Conservation (phyloP, 2,329 filamentous ascomycete genomes). For the Phaeosphaeriaceae sp. region DNA sequence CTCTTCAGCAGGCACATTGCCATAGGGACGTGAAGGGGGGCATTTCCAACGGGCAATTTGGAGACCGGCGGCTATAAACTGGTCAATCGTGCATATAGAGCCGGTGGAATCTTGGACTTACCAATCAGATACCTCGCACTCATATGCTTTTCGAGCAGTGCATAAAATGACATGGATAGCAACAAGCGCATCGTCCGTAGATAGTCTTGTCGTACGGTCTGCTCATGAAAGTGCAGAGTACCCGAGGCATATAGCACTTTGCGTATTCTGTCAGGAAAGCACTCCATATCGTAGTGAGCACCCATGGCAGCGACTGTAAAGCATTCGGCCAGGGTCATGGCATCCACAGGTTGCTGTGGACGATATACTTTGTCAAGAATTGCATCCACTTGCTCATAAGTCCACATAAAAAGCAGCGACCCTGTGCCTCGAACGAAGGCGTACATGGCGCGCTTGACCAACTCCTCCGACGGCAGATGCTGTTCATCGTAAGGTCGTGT, state of each 20-base stretch:
- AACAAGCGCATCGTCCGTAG: slow-evolving; percentile 45
- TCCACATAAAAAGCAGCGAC: slow-evolving; percentile 47
- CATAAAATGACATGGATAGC: slow-evolving; percentile 45
- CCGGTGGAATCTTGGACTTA: slow-evolving; percentile 18
- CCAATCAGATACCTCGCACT: slow-evolving; percentile 47
- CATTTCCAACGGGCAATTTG: slow-evolving; percentile 46
- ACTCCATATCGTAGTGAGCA: slow-evolving; percentile 46
- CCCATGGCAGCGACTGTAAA: slow-evolving; percentile 48
- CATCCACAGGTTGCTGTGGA: slow-evolving; percentile 30
- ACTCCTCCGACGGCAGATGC: slow-evolving; percentile 38
- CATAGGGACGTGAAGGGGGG: slow-evolving; percentile 11
- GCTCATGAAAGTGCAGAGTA: slow-evolving; percentile 42
- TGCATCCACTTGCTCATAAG: slow-evolving; percentile 37
- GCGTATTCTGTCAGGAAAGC: slow-evolving; percentile 40
- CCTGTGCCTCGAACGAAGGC: slow-evolving; percentile 45
- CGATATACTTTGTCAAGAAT: slow-evolving; percentile 46
- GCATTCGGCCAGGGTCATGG: slow-evolving; percentile 45
- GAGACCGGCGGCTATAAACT: slow-evolving; percentile 40
- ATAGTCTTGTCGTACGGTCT: slow-evolving; percentile 37
- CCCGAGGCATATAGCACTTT: slow-evolving; percentile 44
- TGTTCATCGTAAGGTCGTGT: slow-evolving; percentile 33
- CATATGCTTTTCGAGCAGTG: slow-evolving; percentile 48
- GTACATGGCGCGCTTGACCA: slow-evolving; percentile 39
- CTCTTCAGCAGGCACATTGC: slow-evolving; percentile 11
- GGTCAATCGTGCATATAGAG: not conserved